These are phyloP conservation scores for Sisymbrium altissimum DNA, from an alignment of 345 rosid species.

Conservation along the genomic window DNA sequence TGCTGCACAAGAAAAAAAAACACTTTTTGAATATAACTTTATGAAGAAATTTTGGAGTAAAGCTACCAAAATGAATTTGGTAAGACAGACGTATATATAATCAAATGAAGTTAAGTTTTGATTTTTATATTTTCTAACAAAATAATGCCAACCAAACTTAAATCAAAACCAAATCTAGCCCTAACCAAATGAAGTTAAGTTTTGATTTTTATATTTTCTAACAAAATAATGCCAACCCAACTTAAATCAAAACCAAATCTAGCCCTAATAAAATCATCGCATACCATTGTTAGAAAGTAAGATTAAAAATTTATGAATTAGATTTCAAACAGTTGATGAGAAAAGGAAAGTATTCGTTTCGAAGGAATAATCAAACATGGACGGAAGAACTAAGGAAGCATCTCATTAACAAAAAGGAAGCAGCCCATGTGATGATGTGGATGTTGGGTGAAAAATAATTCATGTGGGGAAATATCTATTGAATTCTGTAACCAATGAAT, in stretches of 20 bases:
- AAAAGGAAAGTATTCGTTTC: not conserved
- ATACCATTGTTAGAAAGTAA: not conserved
- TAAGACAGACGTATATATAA: not conserved
- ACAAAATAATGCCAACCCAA: not conserved
- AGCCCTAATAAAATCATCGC: not conserved
- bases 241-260: not conserved
- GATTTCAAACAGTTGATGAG: not conserved
- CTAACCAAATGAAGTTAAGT: not conserved
- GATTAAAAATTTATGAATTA: not conserved
- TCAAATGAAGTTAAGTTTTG: not conserved
- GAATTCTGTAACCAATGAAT: not conserved
- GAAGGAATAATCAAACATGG: slow-evolving; percentile 27
- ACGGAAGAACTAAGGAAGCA: slow-evolving; percentile 18
- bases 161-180: not conserved
- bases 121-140: not conserved
- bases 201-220: not conserved
- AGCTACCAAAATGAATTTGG: not conserved
- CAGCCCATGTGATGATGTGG: slow-evolving; percentile 28
- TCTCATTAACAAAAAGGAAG: slow-evolving; percentile 15
- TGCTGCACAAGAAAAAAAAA: not conserved
- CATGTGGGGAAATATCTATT: not conserved
- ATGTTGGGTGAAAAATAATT: slow-evolving; percentile 12
- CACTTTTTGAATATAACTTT: not conserved
- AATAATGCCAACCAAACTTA: not conserved
- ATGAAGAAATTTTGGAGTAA: not conserved